Base-by-base conservation (phyloP, 2,329 filamentous ascomycete species). In the Fusarium graminum region DNA sequence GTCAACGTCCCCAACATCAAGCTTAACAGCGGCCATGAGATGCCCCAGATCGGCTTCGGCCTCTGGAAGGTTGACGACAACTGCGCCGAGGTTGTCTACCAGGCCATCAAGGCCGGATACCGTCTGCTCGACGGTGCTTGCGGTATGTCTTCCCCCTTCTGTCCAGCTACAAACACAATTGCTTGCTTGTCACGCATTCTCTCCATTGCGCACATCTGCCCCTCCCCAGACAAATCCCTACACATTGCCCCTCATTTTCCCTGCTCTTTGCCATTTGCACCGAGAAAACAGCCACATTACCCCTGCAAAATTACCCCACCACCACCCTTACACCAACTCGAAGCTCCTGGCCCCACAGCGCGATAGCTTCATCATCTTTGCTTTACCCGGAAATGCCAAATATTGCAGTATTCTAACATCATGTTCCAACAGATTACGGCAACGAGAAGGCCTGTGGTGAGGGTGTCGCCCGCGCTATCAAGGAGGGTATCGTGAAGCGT, bases 41-140 rank as follows among this genome's bases (percentile, higher is more conserved):
- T 92, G 90, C 90, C 90, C 74, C 86, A 90, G 77, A 89, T 92
- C 68, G 90, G 90, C 78, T 92, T 92, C 76, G 90, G 90, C 60
- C 85, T 94, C 70, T 95, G 92, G 92, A 95, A 95, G 82, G 90
- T 95, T 68, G 87, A 88, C 77, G 91, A 90, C 70, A 88, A 87
- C 54, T 89, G 86, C 75, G 88, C 92, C 72, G 91, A 94, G 72
- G 87, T 86, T 62, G 88, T 94, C 70, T 94, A 94, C 84, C 89
- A 93, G 65, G 87, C 87, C 74, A 88, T 88, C 80, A 88, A 88
- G 81, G 79, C 80, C 49, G 86, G 86, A 39, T 88, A 88, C 78
- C 82, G 86, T 70, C 79, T 88, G 39, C 82, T 88, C 51, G 86
- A 88, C 69, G 86, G 86, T 69, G 86, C 86, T 56, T 86, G 82